These are phyloP conservation scores for Suillus placidus DNA, from an alignment of 768 basidiomycete genomes.

Conservation along the genomic window DNA sequence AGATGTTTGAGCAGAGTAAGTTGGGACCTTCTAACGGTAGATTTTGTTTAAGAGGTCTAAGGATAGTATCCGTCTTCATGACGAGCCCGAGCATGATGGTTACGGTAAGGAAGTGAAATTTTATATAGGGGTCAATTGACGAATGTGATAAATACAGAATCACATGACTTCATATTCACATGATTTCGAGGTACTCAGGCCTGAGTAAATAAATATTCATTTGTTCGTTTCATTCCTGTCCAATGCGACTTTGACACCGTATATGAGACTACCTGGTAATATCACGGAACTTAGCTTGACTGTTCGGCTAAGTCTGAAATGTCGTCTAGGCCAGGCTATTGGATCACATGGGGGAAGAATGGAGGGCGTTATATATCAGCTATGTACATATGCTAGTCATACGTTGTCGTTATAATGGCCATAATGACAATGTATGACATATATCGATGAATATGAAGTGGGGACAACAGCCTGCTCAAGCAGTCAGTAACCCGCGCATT, in stretches of 20 bases:
- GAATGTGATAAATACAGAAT: background rate
- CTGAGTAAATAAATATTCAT: too few species aligned
- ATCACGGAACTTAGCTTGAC: background rate
- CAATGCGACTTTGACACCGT: too few species aligned
- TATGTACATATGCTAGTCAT: background rate
- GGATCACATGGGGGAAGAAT: background rate
- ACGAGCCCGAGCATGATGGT: background rate
- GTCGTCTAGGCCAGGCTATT: background rate
- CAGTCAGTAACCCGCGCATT: conserved; percentile 55
- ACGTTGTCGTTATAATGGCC: background rate
- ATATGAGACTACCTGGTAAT: too few species aligned
- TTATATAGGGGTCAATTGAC: conserved; percentile 6
- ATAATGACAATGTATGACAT: background rate
- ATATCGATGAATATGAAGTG: background rate
- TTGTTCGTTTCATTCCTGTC: too few species aligned
- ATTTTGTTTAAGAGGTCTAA: background rate
- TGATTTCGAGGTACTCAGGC: background rate
- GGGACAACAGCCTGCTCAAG: conserved; percentile 15
- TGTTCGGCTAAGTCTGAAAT: background rate
- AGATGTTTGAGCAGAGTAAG: background rate
- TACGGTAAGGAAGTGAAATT: background rate
- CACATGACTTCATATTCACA: background rate
- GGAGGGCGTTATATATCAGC: background rate
- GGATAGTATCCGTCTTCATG: background rate
- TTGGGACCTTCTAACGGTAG: background rate